Evolutionary conservation across 768 basidiomycete genomes (phyloP), one percentile per base, ranked within the genome.

Genomic region (Serendipita sp.): DNA sequence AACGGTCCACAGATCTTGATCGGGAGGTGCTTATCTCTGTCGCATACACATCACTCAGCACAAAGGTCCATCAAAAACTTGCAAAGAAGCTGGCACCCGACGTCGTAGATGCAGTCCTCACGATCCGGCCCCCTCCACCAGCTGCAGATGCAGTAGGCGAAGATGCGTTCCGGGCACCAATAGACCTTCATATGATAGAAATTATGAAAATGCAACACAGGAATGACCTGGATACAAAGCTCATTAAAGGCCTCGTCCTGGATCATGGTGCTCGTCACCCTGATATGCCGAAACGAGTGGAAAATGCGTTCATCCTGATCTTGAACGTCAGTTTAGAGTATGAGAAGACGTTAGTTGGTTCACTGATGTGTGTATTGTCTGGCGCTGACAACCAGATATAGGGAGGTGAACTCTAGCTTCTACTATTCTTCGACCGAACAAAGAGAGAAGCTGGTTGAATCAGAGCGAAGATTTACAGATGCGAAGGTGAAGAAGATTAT

Each of bases 141-240:
- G 66, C 68, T 20, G 64, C 70, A 14, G 70, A 68, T 42, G 70
- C 79, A 30, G 76, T 76, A 77, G 84, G 88, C 20, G 75, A 77
- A 65, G 84, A 86, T 70, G 82, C 84, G 67, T 87, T 82, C 79
- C 81, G 80, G 61, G 85, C 93, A 68, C 92, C 94, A 58, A 94
- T 98, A 70, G 96, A 99, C 77, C 78, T 99, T 63, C 95, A 98
- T 75, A 99, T 99, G 96, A 78, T 99, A 60, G 96, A 99, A 75
- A 85, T 98, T 65, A 98, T 98, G 96, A 98, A 98, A 78, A 99
- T 99, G 96, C 95, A 96, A 73, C 96, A 99, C 76, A 88, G 94
- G 69, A 94, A 88, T 44, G 92, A 96, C 65, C 92, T 91, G 24
- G 96, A 99, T 74, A 99, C 96, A 31, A 89, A 96, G 71, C 83